phyloP scores from a whole-genome alignment of 805 yeast species.

The Jamesozyma hellenica region DNA sequence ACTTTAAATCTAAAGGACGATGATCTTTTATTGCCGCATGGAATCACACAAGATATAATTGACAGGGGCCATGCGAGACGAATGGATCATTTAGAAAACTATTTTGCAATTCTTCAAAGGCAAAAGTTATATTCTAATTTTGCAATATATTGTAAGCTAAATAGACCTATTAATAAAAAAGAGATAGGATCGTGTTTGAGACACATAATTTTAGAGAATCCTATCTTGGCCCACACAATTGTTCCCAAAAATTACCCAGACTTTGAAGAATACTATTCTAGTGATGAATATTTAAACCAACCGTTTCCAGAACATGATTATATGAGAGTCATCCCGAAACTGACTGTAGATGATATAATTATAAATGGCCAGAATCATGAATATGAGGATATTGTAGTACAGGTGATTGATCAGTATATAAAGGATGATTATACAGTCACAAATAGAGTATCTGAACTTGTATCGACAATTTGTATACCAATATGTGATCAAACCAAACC shows the following conservation, averaged over 20 bases:
- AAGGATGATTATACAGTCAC: slow-evolving; percentile 9
- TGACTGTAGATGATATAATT: slow-evolving; percentile 14
- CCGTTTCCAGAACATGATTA: slow-evolving; percentile 19
- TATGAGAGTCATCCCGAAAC: slow-evolving; percentile 11
- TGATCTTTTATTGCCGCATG: no score
- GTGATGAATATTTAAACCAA: slow-evolving; percentile 13
- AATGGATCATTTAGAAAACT: slow-evolving; percentile 23
- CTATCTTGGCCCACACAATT: slow-evolving; percentile 14
- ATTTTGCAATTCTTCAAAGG: slow-evolving; percentile 19
- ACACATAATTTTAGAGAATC: slow-evolving; percentile 11
- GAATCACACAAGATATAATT: slow-evolving; percentile 4
- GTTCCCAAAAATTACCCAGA: slow-evolving; percentile 13
- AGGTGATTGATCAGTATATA: slow-evolving; percentile 7
- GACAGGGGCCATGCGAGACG: slow-evolving; percentile 24
- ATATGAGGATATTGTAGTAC: slow-evolving; percentile 5
- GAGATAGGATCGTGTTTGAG: slow-evolving; percentile 13
- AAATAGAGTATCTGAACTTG: slow-evolving; percentile 7
- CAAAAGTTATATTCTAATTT: slow-evolving; percentile 20
- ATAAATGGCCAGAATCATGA: slow-evolving; percentile 18
- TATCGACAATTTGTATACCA: slow-evolving; percentile 11
- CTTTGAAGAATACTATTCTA: slow-evolving; percentile 12
- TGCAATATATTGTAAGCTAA: slow-evolving; percentile 14
- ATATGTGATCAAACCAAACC: slow-evolving; percentile 12
- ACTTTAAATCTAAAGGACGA: no score
- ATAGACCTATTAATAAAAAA: slow-evolving; percentile 3